Evolutionary conservation across 2,329 filamentous ascomycete species (phyloP), one percentile per base, ranked within the genome.

Genomic region (Dactylellina drechsleri): DNA sequence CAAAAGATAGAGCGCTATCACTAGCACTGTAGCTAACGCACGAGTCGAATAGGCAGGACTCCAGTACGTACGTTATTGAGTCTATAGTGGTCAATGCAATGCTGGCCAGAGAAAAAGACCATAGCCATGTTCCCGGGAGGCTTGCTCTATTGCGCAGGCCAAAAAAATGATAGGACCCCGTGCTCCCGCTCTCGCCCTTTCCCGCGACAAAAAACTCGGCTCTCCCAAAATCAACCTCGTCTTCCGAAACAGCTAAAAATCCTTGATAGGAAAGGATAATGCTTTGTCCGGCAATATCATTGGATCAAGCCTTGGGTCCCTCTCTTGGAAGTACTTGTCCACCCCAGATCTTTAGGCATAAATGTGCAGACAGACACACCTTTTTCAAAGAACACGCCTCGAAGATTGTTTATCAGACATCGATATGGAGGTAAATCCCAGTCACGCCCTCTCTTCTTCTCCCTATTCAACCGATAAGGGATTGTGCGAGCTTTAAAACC

Each of bases 201-300:
- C 66, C 58, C 58, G 47, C 66, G 28, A 23, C 56, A 12, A 5
- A 8, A 43, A 40, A 50, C 62, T 57, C 23, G 7, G 23, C 31
- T 10, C 31, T 36, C 41, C 50, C 15, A 13, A 70, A 60, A 43
- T 18, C 41, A 41, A 43, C 57, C 57, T 70, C 66, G 66, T 70
- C 66, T 70, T 70, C 66, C 66, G 66, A 70, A 70, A 70, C 66
- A 70, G 40, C 57, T 70, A 56, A 53, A 61, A 57, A 47, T 47
- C 57, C 56, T 31, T 52, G 57, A 60, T 50, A 50, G 65, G 50
- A 62, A 70, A 70, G 45, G 50, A 57, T 40, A 47, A 20, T 70
- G 49, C 66, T 50, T 60, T 49, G 50, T 57, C 57, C 66, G 49
- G 66, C 50, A 62, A 40, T 18, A 50, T n/a, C 28, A 57, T 49